Evolutionary conservation across 2,329 filamentous ascomycete species (phyloP).

Genomic region (Gaeumannomyces tritici): DNA sequence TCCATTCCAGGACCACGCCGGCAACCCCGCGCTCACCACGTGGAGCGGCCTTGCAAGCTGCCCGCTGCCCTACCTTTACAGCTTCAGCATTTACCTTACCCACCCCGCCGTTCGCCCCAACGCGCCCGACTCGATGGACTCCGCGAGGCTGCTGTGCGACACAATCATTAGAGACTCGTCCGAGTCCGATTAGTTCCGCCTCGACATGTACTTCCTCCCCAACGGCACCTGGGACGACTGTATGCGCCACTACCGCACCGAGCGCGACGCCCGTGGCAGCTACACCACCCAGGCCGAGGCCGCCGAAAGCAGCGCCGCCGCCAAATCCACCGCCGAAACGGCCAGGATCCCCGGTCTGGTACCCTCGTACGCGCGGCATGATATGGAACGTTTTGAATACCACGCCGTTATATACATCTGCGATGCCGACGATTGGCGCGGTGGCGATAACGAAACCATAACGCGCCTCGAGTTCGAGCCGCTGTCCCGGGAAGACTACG

Average conservation of each 20-base stretch:
- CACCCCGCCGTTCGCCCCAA: neutral
- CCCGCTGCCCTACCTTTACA: neutral
- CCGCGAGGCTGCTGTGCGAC: neutral
- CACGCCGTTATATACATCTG: neutral
- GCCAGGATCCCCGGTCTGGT: neutral
- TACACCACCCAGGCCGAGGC: neutral
- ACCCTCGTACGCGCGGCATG: no score
- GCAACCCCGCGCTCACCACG: neutral
- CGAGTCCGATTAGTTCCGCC: neutral
- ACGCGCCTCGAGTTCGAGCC: neutral
- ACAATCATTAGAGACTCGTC: neutral
- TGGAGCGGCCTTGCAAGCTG: neutral
- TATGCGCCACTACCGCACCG: neutral
- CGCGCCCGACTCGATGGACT: neutral
- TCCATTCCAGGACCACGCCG: neutral
- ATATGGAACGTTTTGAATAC: neutral
- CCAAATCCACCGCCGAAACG: neutral
- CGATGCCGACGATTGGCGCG: neutral
- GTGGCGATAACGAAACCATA: neutral
- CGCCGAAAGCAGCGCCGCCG: neutral
- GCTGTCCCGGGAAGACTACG: neutral
- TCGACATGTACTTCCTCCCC: neutral
- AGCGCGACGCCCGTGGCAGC: neutral
- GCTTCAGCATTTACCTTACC: neutral
- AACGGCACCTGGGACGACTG: neutral